Evolutionary conservation across 257 asterid species (phyloP).

Genomic region (Rehmannia glutinosa): DNA sequence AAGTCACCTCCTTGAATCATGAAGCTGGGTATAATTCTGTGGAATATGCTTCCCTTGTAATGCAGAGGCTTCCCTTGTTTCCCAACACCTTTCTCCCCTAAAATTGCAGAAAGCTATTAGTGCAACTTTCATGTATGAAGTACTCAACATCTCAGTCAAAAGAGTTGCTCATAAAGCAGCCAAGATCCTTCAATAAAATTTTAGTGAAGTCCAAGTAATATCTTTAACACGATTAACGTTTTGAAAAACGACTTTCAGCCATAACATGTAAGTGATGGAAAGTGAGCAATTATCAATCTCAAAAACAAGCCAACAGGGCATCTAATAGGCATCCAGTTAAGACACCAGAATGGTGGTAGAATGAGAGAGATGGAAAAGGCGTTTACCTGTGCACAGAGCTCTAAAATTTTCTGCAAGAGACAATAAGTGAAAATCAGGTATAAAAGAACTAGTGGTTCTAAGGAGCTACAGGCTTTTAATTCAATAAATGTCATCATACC

Average conservation of each 20-base stretch:
- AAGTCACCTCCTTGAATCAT: constrained; percentile 99
- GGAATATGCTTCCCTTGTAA: constrained; percentile 88
- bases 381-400: constrained; percentile 87
- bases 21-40: constrained; percentile 93
- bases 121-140: neutral
- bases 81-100: constrained; percentile 93
- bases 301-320: neutral
- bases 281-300: neutral
- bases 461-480: neutral
- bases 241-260: too few species aligned
- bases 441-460: neutral
- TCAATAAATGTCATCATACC: constrained; percentile 39
- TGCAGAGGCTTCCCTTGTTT: constrained; percentile 86
- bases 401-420: constrained; percentile 80
- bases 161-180: neutral
- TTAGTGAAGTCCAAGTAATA: too few species aligned
- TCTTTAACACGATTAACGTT: too few species aligned
- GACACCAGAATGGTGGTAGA: neutral
- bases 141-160: neutral
- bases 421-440: constrained; percentile 17
- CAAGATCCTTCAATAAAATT: neutral
- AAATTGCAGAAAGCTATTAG: constrained; percentile 10
- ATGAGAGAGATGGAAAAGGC: neutral
- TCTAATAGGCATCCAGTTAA: neutral
- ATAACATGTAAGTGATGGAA: too few species aligned